phyloP scores from a whole-genome alignment of 345 rosid genomes.

The Corchorus capsularis region DNA sequence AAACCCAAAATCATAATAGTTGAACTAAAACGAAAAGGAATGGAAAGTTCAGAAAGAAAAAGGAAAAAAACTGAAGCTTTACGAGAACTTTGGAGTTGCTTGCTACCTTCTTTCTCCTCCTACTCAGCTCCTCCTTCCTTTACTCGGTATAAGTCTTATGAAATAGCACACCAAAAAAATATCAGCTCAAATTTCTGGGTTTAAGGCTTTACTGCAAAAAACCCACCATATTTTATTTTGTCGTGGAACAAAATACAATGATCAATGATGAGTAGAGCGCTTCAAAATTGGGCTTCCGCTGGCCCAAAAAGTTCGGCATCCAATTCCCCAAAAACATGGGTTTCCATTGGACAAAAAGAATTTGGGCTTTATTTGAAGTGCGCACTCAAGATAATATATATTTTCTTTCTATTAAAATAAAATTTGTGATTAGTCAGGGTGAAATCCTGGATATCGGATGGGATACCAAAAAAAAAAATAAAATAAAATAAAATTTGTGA shows the following conservation, averaged over 20 bases:
- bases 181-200: background rate
- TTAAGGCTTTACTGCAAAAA: background rate
- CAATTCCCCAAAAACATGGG: background rate
- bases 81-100: background rate
- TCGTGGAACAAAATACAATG: background rate
- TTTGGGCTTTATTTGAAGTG: background rate
- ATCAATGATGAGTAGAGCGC: background rate
- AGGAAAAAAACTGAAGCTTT: background rate
- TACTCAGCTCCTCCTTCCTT: background rate
- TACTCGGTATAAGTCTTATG: background rate
- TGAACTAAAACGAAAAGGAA: too few species aligned
- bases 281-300: background rate
- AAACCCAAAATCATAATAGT: background rate
- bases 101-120: background rate
- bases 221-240: background rate
- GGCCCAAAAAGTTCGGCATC: background rate
- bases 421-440: too few species aligned
- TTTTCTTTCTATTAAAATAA: too few species aligned
- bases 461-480: too few species aligned
- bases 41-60: too few species aligned
- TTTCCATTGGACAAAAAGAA: too few species aligned
- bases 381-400: too few species aligned
- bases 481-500: too few species aligned
- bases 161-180: background rate
- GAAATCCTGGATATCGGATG: too few species aligned